phyloP scores from a whole-genome alignment of 129 eudicot genomes.

The Pulicaria dysenterica region DNA sequence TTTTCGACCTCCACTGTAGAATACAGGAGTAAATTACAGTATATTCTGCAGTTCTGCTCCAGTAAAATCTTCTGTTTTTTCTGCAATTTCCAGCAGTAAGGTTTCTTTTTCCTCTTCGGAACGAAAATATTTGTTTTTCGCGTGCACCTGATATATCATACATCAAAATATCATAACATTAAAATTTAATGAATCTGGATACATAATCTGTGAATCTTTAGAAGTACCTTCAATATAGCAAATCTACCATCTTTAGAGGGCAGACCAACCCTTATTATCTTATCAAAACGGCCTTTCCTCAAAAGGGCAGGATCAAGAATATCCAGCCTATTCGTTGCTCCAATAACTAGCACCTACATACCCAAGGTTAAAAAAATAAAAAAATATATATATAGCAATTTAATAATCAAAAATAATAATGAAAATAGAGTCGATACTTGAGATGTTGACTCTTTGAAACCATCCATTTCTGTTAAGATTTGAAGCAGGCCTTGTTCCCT shows the following conservation, averaged over 20 bases:
- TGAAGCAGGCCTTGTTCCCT: constrained; percentile 99
- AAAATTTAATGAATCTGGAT: constrained; percentile 20
- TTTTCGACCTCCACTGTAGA: background rate
- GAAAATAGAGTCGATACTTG: constrained; percentile 47
- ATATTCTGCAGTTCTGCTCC: constrained; percentile 98
- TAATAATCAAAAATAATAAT: background rate
- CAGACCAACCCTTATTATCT: constrained; percentile 88
- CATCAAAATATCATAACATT: background rate
- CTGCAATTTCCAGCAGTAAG: constrained; percentile 80
- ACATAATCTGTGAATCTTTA: background rate
- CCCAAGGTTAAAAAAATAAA: background rate
- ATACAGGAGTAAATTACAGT: constrained; percentile 44
- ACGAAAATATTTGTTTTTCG: constrained; percentile 77
- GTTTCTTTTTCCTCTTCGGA: constrained; percentile 84
- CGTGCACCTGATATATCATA: constrained; percentile 66
- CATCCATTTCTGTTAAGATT: constrained; percentile 95
- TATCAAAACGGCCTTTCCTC: constrained; percentile 95
- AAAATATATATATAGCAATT: background rate
- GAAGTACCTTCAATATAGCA: constrained; percentile 78
- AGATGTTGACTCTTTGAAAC: constrained; percentile 81
- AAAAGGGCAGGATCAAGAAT: constrained; percentile 97
- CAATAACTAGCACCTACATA: constrained; percentile 75
- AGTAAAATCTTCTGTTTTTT: constrained; percentile 82
- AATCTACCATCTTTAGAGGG: constrained; percentile 93
- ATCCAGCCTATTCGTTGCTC: constrained; percentile 95